Base-by-base conservation (phyloP, 129 eudicot genomes). In the Chrysanthemum lavandulifolium region DNA sequence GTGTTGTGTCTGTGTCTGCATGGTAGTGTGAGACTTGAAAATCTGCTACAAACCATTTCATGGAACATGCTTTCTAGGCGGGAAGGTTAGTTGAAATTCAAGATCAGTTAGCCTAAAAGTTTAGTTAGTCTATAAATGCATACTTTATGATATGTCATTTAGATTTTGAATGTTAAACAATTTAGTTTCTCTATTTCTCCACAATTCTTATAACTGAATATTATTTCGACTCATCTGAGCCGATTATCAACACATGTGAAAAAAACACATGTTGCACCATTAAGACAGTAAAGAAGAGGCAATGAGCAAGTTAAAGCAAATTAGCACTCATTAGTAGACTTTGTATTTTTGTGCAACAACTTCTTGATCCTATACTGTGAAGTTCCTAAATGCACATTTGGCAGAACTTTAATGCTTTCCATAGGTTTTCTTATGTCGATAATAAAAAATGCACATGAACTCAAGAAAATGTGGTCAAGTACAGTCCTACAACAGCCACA, bases 361-460 rank as follows among this genome's bases (percentile, higher is more conserved):
- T 23, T 60, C 33, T 15, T 60, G 27, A 40, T 10, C 47, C 47
- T 7, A 40, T 40, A 40, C 10, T 40, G 47, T 40, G 2, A 40
- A 40, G 47, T 40, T 40, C 47, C 47, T 2, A 40, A 40, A 40
- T 10, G 47, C 10, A 8, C 47, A 40, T 40, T 40, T 6, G 7
- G 1, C 47, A 40, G 47, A 40, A 40, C 47, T 40, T 40, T 1
- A 40, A 40, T 40, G 10, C 47, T 40, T 40, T 40, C 10, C 47
- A 40, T 40, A 40, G 47, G 47, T 8, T 40, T 40, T 40, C 47
- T 40, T 40, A 40, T 40, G 47, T 66, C 21, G 27, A 10, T 14
- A 55, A 67, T 59, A 75, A 75, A 55, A 19, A 54, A 53, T 4
- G 61, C 23, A 74, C 36, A 27, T 52, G 19, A 74, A 54, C 67